Percentiles rank a stretch among this genome's conserved stretches.
Conservation (phyloP, 78 protist species). For the slime mould (Dictyostelium discoideum) region dicty_2.7 NC_007088.5:4483001-4483500, state of each 20-base stretch:
- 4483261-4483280: not conserved
- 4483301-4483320: too few species aligned
- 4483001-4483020: not conserved
- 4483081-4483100: too few species aligned
- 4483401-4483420: not conserved
- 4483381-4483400: constrained; percentile 3
- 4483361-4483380: not conserved
- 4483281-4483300: not conserved
- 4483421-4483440: not conserved
- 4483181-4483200: not conserved
- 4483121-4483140: not conserved
- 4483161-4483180: not conserved
- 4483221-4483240: not conserved
- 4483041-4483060: not conserved
- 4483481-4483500: too few species aligned
- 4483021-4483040: not conserved
- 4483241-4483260: not conserved
- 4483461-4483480: too few species aligned
- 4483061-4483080: not conserved
- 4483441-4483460: too few species aligned
- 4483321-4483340: too few species aligned
- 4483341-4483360: too few species aligned
- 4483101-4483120: not conserved
- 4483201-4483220: not conserved
- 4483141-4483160: not conserved